Percentiles rank a stretch among this genome's conserved stretches.
These are phyloP conservation scores for Hyphopichia pseudoburtonii DNA, from an alignment of 1,139 yeast species.

Conservation along the genomic window DNA sequence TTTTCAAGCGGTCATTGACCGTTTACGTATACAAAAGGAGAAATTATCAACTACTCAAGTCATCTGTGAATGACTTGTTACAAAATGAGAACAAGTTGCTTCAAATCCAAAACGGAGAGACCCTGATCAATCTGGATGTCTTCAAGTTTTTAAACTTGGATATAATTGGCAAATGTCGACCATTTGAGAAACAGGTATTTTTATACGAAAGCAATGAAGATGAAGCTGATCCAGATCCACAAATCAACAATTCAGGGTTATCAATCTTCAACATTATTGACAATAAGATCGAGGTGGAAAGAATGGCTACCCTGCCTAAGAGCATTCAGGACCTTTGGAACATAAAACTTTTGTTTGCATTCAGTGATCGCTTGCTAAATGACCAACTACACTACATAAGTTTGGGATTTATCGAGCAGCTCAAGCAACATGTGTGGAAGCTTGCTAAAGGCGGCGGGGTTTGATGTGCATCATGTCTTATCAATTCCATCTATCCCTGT, in stretches of 20 bases:
- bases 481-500: too few species aligned
- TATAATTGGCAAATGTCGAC: slow-evolving; percentile 25
- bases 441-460: too few species aligned
- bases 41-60: slow-evolving; percentile 40
- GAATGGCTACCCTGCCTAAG: slow-evolving; percentile 44
- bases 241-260: slow-evolving; percentile 19
- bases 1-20: slow-evolving; percentile 47
- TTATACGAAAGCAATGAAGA: slow-evolving; percentile 27
- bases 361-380: slow-evolving; percentile 45
- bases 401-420: slow-evolving; percentile 49
- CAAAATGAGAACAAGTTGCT: slow-evolving; percentile 31
- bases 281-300: slow-evolving; percentile 51
- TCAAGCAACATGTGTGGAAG: slow-evolving; percentile 48
- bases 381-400: slow-evolving; percentile 41
- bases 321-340: slow-evolving; percentile 65
- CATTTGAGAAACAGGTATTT: slow-evolving; percentile 37
- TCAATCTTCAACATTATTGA: slow-evolving; percentile 53
- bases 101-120: slow-evolving; percentile 31
- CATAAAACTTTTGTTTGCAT: slow-evolving; percentile 61
- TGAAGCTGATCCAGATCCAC: slow-evolving; percentile 15
- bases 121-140: slow-evolving; percentile 24
- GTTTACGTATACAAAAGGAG: slow-evolving; percentile 51
- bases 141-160: slow-evolving; percentile 22
- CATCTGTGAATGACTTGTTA: slow-evolving; percentile 36
- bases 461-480: too few species aligned